Conservation (phyloP, 345 rosid species). For the Bruguiera gymnorhiza region DNA sequence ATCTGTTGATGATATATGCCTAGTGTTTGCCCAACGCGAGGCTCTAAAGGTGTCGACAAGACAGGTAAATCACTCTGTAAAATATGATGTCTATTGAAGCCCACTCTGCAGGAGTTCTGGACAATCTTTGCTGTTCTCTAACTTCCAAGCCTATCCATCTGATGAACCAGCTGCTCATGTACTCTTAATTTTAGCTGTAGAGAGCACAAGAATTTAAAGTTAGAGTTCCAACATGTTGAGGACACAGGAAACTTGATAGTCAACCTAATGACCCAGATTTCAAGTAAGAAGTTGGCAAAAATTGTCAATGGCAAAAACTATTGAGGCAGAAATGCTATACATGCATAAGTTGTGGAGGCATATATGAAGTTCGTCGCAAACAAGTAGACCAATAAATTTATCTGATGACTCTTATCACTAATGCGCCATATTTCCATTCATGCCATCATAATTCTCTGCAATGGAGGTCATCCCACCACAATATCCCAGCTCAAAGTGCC, state of each 20-base stretch:
- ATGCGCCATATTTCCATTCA: too few species aligned
- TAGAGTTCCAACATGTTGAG: neutral
- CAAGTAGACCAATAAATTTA: too few species aligned
- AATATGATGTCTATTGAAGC: neutral
- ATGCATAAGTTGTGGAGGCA: neutral
- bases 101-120: neutral
- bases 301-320: neutral
- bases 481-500: neutral
- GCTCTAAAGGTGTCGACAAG: neutral
- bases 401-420: too few species aligned
- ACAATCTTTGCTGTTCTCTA: slow-evolving; percentile 10
- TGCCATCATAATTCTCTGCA: too few species aligned
- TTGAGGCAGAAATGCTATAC: neutral
- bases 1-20: too few species aligned
- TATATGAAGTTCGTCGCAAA: too few species aligned
- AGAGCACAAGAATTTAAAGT: neutral
- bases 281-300: neutral
- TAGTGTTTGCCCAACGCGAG: neutral
- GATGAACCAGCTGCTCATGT: slow-evolving; percentile 46
- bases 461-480: too few species aligned
- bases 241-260: neutral
- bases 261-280: neutral
- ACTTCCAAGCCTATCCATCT: slow-evolving; percentile 54
- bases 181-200: slow-evolving; percentile 62
- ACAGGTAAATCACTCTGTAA: neutral